Conservation (phyloP, 1,284 basidiomycete species). For the Cryptococcus floricola region DNA sequence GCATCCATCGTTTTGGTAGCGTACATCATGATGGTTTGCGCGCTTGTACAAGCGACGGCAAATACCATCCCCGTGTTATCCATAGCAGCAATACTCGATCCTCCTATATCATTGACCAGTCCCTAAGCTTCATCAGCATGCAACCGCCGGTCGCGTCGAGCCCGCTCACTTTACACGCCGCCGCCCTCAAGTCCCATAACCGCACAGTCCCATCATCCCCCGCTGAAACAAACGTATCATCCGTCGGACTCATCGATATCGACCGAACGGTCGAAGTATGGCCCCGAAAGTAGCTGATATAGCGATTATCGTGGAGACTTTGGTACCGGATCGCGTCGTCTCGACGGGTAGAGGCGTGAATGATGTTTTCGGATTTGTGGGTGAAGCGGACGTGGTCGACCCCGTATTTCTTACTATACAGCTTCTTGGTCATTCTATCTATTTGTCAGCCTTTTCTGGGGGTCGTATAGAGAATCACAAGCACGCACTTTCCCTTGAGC, state of each 20-base stretch:
- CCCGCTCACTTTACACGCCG: constrained; percentile 61
- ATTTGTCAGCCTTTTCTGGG: neutral
- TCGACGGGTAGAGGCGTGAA: constrained; percentile 92
- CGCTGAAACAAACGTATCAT: constrained; percentile 93
- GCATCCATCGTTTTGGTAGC: constrained; percentile 86
- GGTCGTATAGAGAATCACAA: neutral
- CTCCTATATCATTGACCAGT: constrained; percentile 53
- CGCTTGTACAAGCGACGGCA: constrained; percentile 84
- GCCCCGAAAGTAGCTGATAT: constrained; percentile 90
- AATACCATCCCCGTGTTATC: constrained; percentile 87
- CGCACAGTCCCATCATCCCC: constrained; percentile 93
- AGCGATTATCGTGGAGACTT: constrained; percentile 92
- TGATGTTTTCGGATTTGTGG: constrained; percentile 75
- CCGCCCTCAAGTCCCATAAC: constrained; percentile 87
- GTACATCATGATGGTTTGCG: constrained; percentile 75
- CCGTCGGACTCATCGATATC: constrained; percentile 83
- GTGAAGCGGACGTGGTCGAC: constrained; percentile 91
- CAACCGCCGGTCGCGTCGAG: constrained; percentile 27
- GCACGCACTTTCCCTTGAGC: constrained; percentile 83
- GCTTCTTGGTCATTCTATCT: constrained; percentile 65
- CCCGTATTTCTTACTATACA: constrained; percentile 95
- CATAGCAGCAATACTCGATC: constrained; percentile 79
- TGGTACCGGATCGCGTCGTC: constrained; percentile 91
- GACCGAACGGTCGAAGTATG: constrained; percentile 86
- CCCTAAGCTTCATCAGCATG: constrained; percentile 36